Conservation (phyloP, 768 basidiomycete genomes). For the Leccinellum rugosiceps region DNA sequence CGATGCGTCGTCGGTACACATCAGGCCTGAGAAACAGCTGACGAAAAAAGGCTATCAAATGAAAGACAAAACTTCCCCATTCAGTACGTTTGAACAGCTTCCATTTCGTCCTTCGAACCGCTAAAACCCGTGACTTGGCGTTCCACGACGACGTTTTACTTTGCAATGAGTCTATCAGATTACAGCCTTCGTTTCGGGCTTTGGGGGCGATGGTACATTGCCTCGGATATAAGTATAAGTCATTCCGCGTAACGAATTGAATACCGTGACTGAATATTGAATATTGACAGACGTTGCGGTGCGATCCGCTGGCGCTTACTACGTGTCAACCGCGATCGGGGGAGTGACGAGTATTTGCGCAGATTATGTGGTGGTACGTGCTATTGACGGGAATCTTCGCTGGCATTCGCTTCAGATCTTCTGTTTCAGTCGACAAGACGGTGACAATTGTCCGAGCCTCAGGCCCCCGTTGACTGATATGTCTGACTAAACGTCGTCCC, state of each 20-base stretch:
- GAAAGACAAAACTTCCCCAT: not conserved
- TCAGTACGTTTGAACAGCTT: not conserved
- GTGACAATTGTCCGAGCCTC: not conserved
- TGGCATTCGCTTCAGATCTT: not conserved
- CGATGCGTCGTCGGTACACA: too few relatives aligned
- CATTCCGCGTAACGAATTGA: not conserved
- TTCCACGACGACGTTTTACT: not conserved
- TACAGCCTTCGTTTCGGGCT: not conserved
- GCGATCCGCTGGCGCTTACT: not conserved
- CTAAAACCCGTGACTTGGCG: not conserved
- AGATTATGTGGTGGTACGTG: not conserved
- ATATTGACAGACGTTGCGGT: constrained; percentile 1
- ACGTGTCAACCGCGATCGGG: constrained; percentile 6
- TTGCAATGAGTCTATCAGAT: not conserved
- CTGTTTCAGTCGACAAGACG: constrained; percentile 15
- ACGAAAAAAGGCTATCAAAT: not conserved
- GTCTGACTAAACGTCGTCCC: not conserved
- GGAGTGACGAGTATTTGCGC: not conserved
- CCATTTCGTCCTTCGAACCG: not conserved
- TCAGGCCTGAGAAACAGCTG: not conserved
- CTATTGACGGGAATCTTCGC: not conserved
- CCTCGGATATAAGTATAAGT: not conserved
- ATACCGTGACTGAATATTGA: not conserved
- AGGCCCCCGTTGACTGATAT: not conserved
- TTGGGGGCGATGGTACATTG: not conserved